Evolutionary conservation across 106 monocot genomes (phyloP).

Genomic region (Agapanthus africanus): DNA sequence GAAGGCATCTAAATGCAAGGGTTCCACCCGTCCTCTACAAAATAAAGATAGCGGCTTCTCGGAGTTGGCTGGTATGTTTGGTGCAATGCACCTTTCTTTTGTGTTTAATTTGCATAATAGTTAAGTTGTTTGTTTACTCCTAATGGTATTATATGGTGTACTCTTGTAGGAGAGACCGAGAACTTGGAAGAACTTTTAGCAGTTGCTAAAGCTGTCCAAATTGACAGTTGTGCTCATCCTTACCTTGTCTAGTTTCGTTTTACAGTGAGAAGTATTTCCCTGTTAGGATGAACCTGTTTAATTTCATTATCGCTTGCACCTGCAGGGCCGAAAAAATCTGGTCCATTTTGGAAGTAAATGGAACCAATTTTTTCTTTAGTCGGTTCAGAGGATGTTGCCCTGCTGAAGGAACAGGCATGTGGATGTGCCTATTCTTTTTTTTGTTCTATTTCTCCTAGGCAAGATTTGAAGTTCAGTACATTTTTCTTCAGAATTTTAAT

Average conservation of each 20-base stretch:
- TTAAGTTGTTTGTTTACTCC: too few species aligned
- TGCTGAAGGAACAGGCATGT: constrained; percentile 55
- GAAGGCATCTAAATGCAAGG: constrained; percentile 70
- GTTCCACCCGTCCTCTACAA: constrained; percentile 38
- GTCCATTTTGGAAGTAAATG: constrained; percentile 72
- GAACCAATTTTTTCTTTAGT: constrained; percentile 49
- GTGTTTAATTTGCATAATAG: too few species aligned
- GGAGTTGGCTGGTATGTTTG: constrained; percentile 45
- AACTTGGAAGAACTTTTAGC: constrained; percentile 80
- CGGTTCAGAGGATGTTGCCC: constrained; percentile 33
- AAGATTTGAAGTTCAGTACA: background rate
- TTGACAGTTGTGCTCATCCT: background rate
- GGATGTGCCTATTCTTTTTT: background rate
- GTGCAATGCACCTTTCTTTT: too few species aligned
- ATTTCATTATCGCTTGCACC: background rate
- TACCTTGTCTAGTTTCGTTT: background rate
- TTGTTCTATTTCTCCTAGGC: background rate
- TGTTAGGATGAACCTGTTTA: background rate
- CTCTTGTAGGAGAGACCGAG: constrained; percentile 50
- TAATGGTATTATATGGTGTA: too few species aligned
- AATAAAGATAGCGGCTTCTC: constrained; percentile 21
- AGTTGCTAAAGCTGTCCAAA: constrained; percentile 56
- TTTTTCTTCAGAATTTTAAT: background rate
- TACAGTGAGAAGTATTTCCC: background rate
- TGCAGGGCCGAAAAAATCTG: constrained; percentile 22